These are phyloP conservation scores for Populus hybrid DNA, from an alignment of 441 rosid genomes.

Conservation along the genomic window DNA sequence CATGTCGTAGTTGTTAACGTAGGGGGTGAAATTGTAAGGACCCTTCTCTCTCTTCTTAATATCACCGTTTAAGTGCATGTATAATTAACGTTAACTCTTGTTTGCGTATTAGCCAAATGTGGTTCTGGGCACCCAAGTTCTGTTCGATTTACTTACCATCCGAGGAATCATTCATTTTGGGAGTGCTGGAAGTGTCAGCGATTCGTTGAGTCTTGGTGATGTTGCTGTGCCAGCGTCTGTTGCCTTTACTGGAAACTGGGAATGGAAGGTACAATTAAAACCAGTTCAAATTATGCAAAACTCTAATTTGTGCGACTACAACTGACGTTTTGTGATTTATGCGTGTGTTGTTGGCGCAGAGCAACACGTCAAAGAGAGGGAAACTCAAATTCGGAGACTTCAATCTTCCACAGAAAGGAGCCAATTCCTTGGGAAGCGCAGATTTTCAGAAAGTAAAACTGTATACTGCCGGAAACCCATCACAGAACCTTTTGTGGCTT, in stretches of 20 bases:
- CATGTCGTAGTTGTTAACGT: neutral
- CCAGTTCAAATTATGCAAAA: too few relatives aligned
- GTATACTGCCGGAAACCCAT: neutral
- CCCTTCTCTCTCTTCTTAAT: neutral
- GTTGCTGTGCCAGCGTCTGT: conserved; percentile 22
- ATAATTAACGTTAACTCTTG: too few relatives aligned
- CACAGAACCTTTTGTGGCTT: neutral
- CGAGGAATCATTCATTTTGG: conserved; percentile 29
- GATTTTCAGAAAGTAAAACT: neutral
- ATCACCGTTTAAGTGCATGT: too few relatives aligned
- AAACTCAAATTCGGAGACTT: conserved; percentile 5
- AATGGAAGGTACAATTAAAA: conserved; percentile 25
- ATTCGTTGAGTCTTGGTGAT: conserved; percentile 21
- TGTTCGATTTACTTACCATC: conserved; percentile 19
- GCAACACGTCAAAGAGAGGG: neutral
- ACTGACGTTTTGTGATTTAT: too few relatives aligned
- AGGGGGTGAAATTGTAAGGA: neutral
- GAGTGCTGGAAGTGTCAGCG: conserved; percentile 25
- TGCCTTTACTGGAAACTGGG: conserved; percentile 27
- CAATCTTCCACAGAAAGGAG: neutral
- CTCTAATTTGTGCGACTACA: too few relatives aligned
- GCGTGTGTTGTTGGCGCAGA: neutral
- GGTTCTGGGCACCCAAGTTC: conserved; percentile 24
- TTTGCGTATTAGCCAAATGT: conserved; percentile 21
- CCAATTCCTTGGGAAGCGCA: neutral